phyloP scores from a whole-genome alignment of 768 basidiomycete genomes.

The Calocybe cyanea region DNA sequence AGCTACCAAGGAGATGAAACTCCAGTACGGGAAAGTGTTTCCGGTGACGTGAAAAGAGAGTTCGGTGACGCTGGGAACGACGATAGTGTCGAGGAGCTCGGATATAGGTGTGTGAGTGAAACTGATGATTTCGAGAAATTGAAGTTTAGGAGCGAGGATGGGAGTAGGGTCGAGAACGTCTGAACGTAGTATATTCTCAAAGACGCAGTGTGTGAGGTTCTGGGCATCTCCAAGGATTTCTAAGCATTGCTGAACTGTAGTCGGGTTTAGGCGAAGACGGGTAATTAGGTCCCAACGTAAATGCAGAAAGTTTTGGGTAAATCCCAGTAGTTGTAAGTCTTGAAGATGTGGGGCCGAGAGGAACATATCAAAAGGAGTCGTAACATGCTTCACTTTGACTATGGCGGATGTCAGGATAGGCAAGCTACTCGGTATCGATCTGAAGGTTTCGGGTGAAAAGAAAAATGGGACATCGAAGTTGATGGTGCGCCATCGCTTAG shows the following conservation, averaged over 20 bases:
- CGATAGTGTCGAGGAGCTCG: constrained; percentile 17
- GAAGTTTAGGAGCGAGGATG: constrained; percentile 11
- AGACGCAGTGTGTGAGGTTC: constrained; percentile 14
- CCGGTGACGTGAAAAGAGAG: constrained; percentile 16
- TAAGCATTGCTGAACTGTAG: constrained; percentile 16
- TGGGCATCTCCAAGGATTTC: constrained; percentile 11
- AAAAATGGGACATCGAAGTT: constrained; percentile 17
- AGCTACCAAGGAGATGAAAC: constrained; percentile 16
- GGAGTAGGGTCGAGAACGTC: constrained; percentile 17
- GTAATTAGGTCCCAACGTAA: constrained; percentile 15
- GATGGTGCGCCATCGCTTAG: constrained; percentile 13
- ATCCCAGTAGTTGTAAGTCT: constrained; percentile 12
- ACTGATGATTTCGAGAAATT: constrained; percentile 14
- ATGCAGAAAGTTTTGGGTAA: constrained; percentile 10
- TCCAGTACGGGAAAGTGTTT: constrained; percentile 18
- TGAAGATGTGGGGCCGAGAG: constrained; percentile 11
- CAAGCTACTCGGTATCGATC: constrained; percentile 7
- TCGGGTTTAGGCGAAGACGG: constrained; percentile 14
- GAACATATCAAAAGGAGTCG: constrained; percentile 11
- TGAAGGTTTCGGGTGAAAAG: constrained; percentile 11
- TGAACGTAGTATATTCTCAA: constrained; percentile 17
- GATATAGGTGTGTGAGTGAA: constrained; percentile 16
- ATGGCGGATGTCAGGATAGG: constrained; percentile 12
- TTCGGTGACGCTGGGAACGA: constrained; percentile 10
- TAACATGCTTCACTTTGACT: constrained; percentile 4